Base-by-base conservation (phyloP, 23 red algal genomes). In the Pyropia yezoensis region DNA sequence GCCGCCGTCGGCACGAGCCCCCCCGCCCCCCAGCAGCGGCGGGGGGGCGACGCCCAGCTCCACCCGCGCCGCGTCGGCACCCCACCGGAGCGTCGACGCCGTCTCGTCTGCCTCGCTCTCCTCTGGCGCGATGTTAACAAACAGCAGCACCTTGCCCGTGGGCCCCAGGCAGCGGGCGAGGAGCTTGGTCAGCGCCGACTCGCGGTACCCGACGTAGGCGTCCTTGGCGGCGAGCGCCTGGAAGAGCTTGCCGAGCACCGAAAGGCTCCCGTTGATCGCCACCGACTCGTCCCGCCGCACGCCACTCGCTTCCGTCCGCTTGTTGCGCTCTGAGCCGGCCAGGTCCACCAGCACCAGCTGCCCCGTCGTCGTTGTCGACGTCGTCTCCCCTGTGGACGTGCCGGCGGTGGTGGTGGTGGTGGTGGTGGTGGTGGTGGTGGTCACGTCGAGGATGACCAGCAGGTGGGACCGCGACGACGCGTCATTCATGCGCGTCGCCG, bases 211-310 rank as follows among this genome's bases (percentile, higher is more conserved):
- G 6, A 96, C 76, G 20, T 63, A 49, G 0, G 72, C 75, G 19
- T 69, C 74, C 17, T 65, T 52, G 27, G 63, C 49, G 4, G 71
- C 69, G 3, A 96, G 69, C 47, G 69, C 56, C 61, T 88, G 80
- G 73, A 98, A 91, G 65, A 98, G 83, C 50, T 81, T 91, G 57
- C 87, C 88, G 34, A 98, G 58, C 33, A 74, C 80, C 1, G 86
- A 57, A 19, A 98, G 62, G 16, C 67, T 69, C 30, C 87, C 87
- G 69, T 98, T 98, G 59, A 98, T 98, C 19, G 76, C 69, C 0
- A 69, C 61, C 16, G 86, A 87, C 71, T 98, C 94, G 51, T 83
- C 81, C 49, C 87, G 74, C 22, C 85, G 70, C 18, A 50, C 54
- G 27, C 94, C 94, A 50, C 82, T 61, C 0, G 94, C 85, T 23